Conservation (phyloP, 2,329 filamentous ascomycete genomes). For the Phialophora macrospora region DNA sequence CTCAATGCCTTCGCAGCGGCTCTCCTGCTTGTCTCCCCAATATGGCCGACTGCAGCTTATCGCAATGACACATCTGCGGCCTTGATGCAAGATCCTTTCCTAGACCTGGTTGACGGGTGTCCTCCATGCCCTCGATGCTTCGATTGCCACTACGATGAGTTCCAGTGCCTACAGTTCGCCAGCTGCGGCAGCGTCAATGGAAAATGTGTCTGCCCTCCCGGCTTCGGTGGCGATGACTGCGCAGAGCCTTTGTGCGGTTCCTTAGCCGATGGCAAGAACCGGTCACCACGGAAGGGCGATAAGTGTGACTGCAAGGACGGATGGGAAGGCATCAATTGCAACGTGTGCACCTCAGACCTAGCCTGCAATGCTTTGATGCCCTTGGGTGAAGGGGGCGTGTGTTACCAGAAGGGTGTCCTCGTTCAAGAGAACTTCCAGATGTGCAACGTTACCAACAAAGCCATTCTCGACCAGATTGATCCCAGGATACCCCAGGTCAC, state of each 20-base stretch:
- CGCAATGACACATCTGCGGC: conserved; percentile 65
- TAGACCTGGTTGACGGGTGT: conserved; percentile 70
- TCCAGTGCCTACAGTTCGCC: conserved; percentile 88
- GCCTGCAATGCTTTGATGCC: conserved; percentile 90
- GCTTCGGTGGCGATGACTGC: conserved; percentile 94
- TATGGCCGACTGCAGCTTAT: conserved; percentile 37
- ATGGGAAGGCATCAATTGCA: conserved; percentile 98
- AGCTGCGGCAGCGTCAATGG: conserved; percentile 87
- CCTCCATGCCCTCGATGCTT: conserved; percentile 67
- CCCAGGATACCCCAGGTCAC: conserved; percentile 89
- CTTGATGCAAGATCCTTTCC: conserved; percentile 64
- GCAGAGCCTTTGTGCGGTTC: conserved; percentile 90
- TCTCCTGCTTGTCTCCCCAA: conserved; percentile 24
- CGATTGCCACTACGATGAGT: conserved; percentile 94
- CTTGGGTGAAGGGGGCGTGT: conserved; percentile 78
- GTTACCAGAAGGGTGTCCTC: conserved; percentile 87
- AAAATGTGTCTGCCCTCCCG: conserved; percentile 88
- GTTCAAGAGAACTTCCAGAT: conserved; percentile 97
- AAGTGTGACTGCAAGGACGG: conserved; percentile 85
- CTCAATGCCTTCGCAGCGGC: conserved; percentile 30
- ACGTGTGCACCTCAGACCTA: conserved; percentile 81
- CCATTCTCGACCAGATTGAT: conserved; percentile 85
- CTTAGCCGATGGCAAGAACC: conserved; percentile 76
- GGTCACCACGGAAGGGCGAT: conserved; percentile 70
- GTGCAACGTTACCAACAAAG: conserved; percentile 94